Base-by-base conservation (phyloP, 441 rosid species). In the Gossypium gossypioides region DNA sequence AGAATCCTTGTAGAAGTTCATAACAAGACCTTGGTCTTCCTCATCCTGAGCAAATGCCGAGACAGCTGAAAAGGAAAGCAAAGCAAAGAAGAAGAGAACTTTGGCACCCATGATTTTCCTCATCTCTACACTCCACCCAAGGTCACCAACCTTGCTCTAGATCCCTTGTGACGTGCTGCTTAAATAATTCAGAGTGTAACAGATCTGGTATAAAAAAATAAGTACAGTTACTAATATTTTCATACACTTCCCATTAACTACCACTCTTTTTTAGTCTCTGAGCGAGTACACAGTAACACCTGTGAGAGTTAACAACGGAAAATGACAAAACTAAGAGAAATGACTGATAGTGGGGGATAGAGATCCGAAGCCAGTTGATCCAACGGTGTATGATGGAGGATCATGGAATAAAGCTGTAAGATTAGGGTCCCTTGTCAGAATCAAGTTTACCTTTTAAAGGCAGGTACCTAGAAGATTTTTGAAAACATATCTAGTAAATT, bases 1-100 rank as follows among this genome's bases (percentile, higher is more conserved):
- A 13, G 84, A 74, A 77, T 94, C 97, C 78, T 84, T 86, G 90
- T 92, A 94, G 74, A 87, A 94, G 86, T 85, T 78, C 97, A 86
- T 86, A 69, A 76, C 79, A 77, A 94, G 88, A 63, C 97, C 97
- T n/a, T 88, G 86, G 34, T 84, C 88, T 0, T 81, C 87, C 68
- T 79, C 83, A 69, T 79, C 78, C 24, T 86, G 88, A 13, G 91
- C 81, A 70, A 81, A 77, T 68, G 85, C 84, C 58, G 84, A 77
- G 55, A 77, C 61, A 50, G 90, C 88, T 60, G 87, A 83, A 76
- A 89, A 69, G 74, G 72, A 75, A 21, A 87, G 51, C 71, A 92
- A 68, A 74, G 85, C 88, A 52, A 88, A 79, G 81, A 88, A 77
- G 88, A 86, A 77, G 74, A 82, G 55, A 74, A 78, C 76, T 82